Conservation (phyloP, 176 grass and related monocot species). For the Themeda triandra region DNA sequence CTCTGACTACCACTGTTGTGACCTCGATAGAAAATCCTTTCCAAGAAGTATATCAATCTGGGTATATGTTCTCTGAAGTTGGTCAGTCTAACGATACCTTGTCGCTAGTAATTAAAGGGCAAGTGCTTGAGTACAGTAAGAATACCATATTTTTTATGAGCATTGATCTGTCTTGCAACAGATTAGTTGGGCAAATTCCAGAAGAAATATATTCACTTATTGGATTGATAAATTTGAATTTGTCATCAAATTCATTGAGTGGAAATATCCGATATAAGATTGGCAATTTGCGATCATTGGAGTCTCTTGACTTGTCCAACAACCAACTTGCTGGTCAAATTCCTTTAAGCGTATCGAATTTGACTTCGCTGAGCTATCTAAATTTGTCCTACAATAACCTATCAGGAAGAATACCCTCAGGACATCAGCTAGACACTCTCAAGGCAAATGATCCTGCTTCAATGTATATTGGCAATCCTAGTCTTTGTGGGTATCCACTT, state of each 20-base stretch:
- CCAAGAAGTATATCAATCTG: not conserved
- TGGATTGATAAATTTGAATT: not conserved
- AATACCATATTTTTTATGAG: not conserved
- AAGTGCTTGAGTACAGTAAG: not conserved
- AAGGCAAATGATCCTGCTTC: not conserved
- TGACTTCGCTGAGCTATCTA: not conserved
- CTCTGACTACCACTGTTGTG: not conserved
- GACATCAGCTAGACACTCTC: too few relatives aligned
- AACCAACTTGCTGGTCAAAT: not conserved
- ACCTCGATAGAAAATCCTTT: not conserved
- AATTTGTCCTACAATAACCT: not conserved
- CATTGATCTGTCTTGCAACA: not conserved
- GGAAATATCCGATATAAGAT: too few relatives aligned
- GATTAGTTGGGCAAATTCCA: not conserved
- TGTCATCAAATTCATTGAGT: not conserved
- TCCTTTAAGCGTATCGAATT: not conserved
- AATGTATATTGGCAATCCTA: not conserved
- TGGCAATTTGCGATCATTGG: not conserved
- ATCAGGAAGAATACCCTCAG: not conserved
- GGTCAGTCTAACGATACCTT: not conserved
- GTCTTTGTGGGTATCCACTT: not conserved
- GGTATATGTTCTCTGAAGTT: too few relatives aligned
- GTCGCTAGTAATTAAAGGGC: not conserved
- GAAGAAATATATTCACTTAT: not conserved
- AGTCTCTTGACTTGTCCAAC: not conserved